Conservation (phyloP, 441 rosid species). For the Corymbia calophylla region DNA sequence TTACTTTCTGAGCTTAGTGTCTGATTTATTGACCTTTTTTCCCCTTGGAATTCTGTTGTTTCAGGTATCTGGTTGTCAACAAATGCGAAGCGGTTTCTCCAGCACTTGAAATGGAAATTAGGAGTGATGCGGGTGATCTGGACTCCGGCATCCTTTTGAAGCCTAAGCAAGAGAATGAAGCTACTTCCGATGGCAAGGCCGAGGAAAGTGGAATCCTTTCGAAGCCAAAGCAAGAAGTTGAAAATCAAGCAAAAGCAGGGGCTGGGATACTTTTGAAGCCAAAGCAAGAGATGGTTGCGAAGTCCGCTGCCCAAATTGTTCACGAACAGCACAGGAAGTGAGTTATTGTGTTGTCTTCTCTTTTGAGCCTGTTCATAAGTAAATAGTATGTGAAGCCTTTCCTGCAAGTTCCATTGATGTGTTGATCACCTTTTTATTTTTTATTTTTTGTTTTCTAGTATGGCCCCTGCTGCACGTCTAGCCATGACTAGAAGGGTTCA, state of each 20-base stretch:
- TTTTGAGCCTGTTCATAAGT: neutral
- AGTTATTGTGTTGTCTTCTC: conserved; percentile 2
- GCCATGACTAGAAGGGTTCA: conserved; percentile 93
- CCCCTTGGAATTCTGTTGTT: neutral
- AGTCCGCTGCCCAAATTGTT: conserved; percentile 90
- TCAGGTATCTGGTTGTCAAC: conserved; percentile 62
- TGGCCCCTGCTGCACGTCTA: conserved; percentile 81
- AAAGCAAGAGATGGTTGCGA: conserved; percentile 51
- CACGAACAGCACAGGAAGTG: conserved; percentile 67
- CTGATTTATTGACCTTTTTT: neutral
- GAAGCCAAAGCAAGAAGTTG: conserved; percentile 36
- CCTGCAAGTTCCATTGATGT: neutral
- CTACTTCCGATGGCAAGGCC: neutral
- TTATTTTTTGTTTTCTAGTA: conserved; percentile 22
- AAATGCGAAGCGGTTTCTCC: conserved; percentile 69
- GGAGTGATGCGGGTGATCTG: neutral
- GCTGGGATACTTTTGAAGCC: conserved; percentile 52
- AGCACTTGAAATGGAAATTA: conserved; percentile 59
- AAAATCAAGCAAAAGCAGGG: conserved; percentile 13
- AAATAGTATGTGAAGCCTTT: neutral
- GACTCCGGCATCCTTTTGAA: conserved; percentile 13
- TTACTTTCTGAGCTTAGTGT: neutral
- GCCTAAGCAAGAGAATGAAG: conserved; percentile 34
- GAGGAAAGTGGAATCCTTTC: neutral
- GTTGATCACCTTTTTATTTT: neutral